phyloP scores from a whole-genome alignment of 768 basidiomycete genomes.

The Boletus huronensis region DNA sequence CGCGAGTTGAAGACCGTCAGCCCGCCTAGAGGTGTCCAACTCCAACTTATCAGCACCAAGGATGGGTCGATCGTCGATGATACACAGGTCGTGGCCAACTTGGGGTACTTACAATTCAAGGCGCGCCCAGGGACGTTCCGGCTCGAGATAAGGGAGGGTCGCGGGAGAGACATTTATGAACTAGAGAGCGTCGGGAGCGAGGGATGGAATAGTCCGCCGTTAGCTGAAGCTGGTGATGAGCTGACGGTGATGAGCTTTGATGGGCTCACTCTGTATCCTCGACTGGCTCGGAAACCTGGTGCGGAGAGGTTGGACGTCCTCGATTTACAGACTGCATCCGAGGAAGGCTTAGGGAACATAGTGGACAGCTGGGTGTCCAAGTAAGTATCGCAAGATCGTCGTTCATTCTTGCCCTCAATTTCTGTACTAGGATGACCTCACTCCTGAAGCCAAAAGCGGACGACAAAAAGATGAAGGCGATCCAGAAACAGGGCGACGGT shows the following conservation, averaged over 20 bases:
- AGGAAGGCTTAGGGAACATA: conserved; percentile 35
- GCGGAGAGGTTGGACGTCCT: conserved; percentile 85
- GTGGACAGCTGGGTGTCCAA: conserved; percentile 48
- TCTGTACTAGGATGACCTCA: conserved; percentile 39
- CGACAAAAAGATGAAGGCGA: conserved; percentile 12
- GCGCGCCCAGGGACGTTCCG: conserved; percentile 85
- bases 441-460: conserved; percentile 37
- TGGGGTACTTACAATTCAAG: conserved; percentile 96
- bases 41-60: conserved; percentile 63
- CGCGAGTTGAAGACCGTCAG: conserved; percentile 61
- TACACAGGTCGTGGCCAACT: conserved; percentile 89
- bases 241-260: conserved; percentile 87
- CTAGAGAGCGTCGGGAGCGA: conserved; percentile 86
- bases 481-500: conserved; percentile 28
- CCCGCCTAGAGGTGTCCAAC: conserved; percentile 87
- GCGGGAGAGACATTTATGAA: conserved; percentile 74
- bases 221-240: conserved; percentile 65
- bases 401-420: conserved; percentile 1
- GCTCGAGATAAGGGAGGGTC: conserved; percentile 78
- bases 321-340: conserved; percentile 33
- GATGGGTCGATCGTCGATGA: conserved; percentile 58
- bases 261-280: conserved; percentile 85
- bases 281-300: conserved; percentile 63
- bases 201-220: conserved; percentile 79
- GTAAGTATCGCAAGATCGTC: conserved; percentile 34